Conservation (phyloP, 2,329 filamentous ascomycete species). For the Pseudogymnoascus destructans region DNA sequence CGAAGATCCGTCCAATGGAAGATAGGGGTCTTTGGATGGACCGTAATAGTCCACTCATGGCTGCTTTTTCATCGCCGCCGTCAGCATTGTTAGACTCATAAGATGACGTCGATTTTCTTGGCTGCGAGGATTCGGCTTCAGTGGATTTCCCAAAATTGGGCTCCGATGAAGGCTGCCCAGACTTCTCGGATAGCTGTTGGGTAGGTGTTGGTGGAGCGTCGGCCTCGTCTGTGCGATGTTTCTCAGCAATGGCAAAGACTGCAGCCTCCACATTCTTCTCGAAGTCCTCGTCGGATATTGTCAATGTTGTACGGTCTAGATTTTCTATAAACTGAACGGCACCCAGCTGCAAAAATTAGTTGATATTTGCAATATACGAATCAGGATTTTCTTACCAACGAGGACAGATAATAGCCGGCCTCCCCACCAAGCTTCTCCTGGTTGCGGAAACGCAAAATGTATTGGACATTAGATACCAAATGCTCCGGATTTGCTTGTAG, state of each 20-base stretch:
- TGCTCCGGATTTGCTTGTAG: constrained; percentile 90
- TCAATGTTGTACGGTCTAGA: constrained; percentile 84
- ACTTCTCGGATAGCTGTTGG: constrained; percentile 32
- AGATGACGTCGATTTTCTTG: constrained; percentile 41
- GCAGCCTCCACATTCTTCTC: constrained; percentile 93
- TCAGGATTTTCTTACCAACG: constrained; percentile 47
- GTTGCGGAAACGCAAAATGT: constrained; percentile 91
- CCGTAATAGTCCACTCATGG: constrained; percentile 72
- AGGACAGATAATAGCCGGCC: constrained; percentile 95
- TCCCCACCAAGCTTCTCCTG: constrained; percentile 97
- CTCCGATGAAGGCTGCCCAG: constrained; percentile 39
- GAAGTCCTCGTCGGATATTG: constrained; percentile 89
- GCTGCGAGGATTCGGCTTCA: constrained; percentile 45
- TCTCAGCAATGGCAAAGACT: constrained; percentile 89
- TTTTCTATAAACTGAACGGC: constrained; percentile 95
- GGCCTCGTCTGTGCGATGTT: constrained; percentile 52
- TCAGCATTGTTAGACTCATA: constrained; percentile 39
- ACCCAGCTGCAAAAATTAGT: constrained; percentile 49
- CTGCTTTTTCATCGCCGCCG: constrained; percentile 57
- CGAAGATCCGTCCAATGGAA: constrained; percentile 90
- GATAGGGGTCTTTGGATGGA: constrained; percentile 85
- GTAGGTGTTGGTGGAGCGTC: constrained; percentile 25
- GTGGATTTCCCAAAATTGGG: constrained; percentile 45
- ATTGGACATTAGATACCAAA: constrained; percentile 93
- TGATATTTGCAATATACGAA: neutral